Base-by-base conservation (phyloP, 1,139 yeast species). In the Candida tropicalis region DNA sequence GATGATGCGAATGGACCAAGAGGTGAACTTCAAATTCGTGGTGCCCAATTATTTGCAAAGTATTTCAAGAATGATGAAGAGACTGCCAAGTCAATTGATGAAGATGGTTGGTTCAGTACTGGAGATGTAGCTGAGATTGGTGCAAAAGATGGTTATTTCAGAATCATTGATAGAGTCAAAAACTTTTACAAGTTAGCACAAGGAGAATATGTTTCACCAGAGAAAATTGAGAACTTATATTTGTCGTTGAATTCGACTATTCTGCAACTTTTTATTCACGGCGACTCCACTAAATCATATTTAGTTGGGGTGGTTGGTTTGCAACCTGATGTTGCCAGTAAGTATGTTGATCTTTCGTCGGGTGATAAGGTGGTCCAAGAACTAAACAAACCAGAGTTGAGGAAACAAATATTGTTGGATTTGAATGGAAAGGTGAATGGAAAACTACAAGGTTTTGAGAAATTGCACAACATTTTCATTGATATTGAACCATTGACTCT, bases 161-260 rank as follows among this genome's bases (percentile, higher is more conserved):
- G 57, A 50, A 82, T 86, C 44, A 75, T 86, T 53, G 95, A 86
- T 59, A 74, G 95, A 49, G 90, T 85, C 38, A 86, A 86, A 69
- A 86, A 86, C 63, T 85, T 86, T 66, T 86, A 85, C 74, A 86
- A 86, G 63, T 72, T 86, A 54, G 78, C 91, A 1, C 95, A 86
- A 62, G 95, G 95, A 47, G 95, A 86, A 62, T 86, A 86, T 60
- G 79, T 86, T 43, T 84, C 90, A 2, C 91, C 93, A 2, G 95
- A 86, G 58, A 82, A 79, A 60, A 81, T 86, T 49, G 95, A 86
- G 58, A 83, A 81, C 56, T 66, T 68, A 18, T 84, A 85, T 56
- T 65, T 82, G 37, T 73, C 86, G 3, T 62, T 68, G 12, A 75
- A 79, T 50, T 74, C 84, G 5, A 59, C 77, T 17, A 56, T 79